Evolutionary conservation across 306 rosid genomes (phyloP).

Genomic region (Myrica gale): DNA sequence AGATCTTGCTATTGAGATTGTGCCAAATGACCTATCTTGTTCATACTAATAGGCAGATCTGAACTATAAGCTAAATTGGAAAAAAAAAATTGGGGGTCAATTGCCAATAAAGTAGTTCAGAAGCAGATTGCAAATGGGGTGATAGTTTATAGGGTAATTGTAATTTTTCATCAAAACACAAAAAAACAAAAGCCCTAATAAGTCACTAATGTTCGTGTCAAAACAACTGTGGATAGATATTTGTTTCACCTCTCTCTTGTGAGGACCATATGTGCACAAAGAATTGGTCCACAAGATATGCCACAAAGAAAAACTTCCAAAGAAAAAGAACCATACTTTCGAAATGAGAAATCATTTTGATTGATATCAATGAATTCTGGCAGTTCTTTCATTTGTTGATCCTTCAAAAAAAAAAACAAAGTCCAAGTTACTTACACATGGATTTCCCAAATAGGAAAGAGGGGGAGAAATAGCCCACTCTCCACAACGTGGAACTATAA

Average conservation of each 20-base stretch:
- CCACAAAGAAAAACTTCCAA: neutral
- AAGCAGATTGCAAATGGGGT: too few species aligned
- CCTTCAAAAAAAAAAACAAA: conserved; percentile 45
- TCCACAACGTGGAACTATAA: neutral
- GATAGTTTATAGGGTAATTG: too few species aligned
- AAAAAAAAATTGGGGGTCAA: too few species aligned
- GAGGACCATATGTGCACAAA: neutral
- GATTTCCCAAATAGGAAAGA: neutral
- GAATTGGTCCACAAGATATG: neutral
- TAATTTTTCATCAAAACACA: too few species aligned
- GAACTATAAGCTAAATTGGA: too few species aligned
- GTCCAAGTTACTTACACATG: conserved; percentile 24
- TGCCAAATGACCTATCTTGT: too few species aligned
- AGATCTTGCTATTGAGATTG: too few species aligned
- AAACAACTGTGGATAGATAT: neutral
- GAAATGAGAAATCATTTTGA: conserved; percentile 65
- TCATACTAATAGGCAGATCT: too few species aligned
- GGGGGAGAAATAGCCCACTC: neutral
- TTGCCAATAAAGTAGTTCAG: too few species aligned
- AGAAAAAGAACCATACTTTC: conserved; percentile 42
- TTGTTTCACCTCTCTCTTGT: neutral
- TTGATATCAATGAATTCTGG: conserved; percentile 59
- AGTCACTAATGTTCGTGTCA: neutral
- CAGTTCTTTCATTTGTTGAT: conserved; percentile 44
- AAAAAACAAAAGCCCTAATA: neutral